phyloP scores from a whole-genome alignment of 805 yeast genomes.

The Wickerhamiella sergipiensis region DNA sequence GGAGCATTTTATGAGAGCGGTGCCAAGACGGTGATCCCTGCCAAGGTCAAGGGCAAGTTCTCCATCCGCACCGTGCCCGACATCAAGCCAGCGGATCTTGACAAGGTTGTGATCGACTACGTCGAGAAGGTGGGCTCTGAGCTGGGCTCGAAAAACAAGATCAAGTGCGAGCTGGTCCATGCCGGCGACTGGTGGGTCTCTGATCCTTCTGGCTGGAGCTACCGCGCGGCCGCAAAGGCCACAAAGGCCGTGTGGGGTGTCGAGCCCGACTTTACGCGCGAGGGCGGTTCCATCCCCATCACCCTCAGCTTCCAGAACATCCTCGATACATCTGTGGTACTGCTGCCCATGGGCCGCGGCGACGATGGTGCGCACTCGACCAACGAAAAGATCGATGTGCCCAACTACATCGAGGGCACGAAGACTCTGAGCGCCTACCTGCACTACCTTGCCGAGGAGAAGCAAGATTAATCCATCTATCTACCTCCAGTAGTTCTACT shows the following conservation, averaged over 20 bases:
- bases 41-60: conserved; percentile 86
- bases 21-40: conserved; percentile 97
- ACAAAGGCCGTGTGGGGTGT: conserved; percentile 90
- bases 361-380: conserved; percentile 99
- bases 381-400: conserved; percentile 81
- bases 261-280: conserved; percentile 94
- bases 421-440: conserved; percentile 88
- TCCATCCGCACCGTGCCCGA: conserved; percentile 96
- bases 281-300: conserved; percentile 98
- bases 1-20: conserved; percentile 94
- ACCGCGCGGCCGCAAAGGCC: conserved; percentile 89
- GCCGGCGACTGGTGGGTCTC: conserved; percentile 96
- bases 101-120: conserved; percentile 60
- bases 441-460: conserved; percentile 57
- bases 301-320: conserved; percentile 85
- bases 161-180: conserved; percentile 66
- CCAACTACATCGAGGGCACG: conserved; percentile 85
- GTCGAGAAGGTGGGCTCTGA: conserved; percentile 50
- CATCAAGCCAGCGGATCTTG: conserved; percentile 68
- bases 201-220: conserved; percentile 83
- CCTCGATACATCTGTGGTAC: conserved; percentile 69
- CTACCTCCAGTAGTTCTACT: too few species aligned
- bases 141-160: conserved; percentile 64
- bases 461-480: conserved; percentile 14
- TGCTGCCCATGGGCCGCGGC: conserved; percentile 97